phyloP scores from a whole-genome alignment of 1,284 basidiomycete genomes.

The Microbotryum intermedium region DNA sequence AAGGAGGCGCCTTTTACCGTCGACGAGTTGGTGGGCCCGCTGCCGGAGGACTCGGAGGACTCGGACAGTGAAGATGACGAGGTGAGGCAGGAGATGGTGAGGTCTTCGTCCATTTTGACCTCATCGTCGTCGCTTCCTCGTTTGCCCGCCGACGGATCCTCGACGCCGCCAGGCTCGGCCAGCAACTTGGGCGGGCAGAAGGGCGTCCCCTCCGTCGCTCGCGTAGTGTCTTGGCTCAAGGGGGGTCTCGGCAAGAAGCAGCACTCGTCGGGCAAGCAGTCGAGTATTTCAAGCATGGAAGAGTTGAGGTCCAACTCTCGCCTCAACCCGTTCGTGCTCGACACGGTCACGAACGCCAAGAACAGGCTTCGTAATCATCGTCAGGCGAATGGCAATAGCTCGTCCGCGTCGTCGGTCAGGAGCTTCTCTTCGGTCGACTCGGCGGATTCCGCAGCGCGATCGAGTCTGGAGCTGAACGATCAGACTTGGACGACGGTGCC shows the following conservation, averaged over 20 bases:
- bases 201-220: conserved; percentile 21
- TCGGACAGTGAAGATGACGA: conserved; percentile 1
- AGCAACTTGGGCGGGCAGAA: not conserved
- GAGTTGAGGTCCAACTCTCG: not conserved
- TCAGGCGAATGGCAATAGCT: too few species aligned
- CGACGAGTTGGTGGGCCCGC: conserved; percentile 20
- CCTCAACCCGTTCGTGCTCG: conserved; percentile 13
- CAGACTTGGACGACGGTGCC: too few species aligned
- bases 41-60: conserved; percentile 22
- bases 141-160: too few species aligned
- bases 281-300: too few species aligned
- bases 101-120: too few species aligned
- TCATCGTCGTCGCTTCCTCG: too few species aligned
- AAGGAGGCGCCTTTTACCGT: conserved; percentile 35
- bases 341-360: not conserved
- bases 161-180: too few species aligned
- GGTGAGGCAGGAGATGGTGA: not conserved
- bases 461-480: too few species aligned
- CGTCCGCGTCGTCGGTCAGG: too few species aligned
- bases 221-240: conserved; percentile 34
- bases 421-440: too few species aligned
- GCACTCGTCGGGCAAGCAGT: not conserved
- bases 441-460: too few species aligned
- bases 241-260: conserved; percentile 19
- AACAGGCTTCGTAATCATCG: too few species aligned